Conservation (phyloP, 352 stramenopile genomes). For the Phytophthora multivora region DNA sequence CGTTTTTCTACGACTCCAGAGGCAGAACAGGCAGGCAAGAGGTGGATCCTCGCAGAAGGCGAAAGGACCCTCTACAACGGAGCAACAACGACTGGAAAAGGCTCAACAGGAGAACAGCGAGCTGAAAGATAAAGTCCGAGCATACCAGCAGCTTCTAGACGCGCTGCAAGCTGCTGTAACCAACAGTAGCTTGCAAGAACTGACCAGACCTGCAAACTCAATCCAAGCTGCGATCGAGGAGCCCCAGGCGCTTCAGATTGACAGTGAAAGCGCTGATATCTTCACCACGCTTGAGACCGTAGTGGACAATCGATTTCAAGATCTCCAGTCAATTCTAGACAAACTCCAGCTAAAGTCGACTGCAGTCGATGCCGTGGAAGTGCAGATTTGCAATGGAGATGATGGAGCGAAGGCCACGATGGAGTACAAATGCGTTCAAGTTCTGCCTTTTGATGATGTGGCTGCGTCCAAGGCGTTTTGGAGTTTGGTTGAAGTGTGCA, state of each 20-base stretch:
- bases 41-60: not conserved
- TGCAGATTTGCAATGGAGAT: slow-evolving; percentile 7
- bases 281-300: slow-evolving; percentile 7
- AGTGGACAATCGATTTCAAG: slow-evolving; percentile 1
- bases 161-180: too few species aligned
- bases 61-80: not conserved
- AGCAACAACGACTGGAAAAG: too few species aligned
- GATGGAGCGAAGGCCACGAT: not conserved
- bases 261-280: not conserved
- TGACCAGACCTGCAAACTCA: too few species aligned
- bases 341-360: not conserved
- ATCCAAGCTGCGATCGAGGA: too few species aligned
- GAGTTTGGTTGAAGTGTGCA: not conserved
- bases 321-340: not conserved
- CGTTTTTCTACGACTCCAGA: slow-evolving; percentile 1
- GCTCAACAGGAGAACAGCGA: too few species aligned
- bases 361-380: not conserved
- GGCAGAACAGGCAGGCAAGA: too few species aligned
- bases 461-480: not conserved
- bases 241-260: not conserved
- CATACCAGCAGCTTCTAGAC: too few species aligned
- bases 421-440: slow-evolving; percentile 2
- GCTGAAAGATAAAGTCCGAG: too few species aligned
- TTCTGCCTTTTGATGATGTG: slow-evolving; percentile 3
- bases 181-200: too few species aligned